Percentiles rank a stretch among this genome's conserved stretches.
Conservation (phyloP, 176 grass and related monocot species). For the Typha latifolia region DNA sequence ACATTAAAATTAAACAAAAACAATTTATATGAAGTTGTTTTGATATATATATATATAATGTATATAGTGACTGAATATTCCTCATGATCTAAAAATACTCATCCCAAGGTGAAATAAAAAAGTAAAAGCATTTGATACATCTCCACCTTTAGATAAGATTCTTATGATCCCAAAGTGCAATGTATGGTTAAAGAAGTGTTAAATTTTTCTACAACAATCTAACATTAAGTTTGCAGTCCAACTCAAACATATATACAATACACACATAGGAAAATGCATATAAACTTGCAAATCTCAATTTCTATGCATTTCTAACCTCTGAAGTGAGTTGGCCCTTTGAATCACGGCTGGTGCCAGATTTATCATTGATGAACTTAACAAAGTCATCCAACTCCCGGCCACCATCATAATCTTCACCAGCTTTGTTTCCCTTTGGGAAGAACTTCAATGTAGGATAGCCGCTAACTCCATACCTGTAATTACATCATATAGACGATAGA, state of each 20-base stretch:
- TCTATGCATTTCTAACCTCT: constrained; percentile 34
- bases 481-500: constrained; percentile 1
- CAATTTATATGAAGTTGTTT: neutral
- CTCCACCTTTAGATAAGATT: too few relatives aligned
- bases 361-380: constrained; percentile 93
- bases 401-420: constrained; percentile 88
- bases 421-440: constrained; percentile 91
- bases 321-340: constrained; percentile 76
- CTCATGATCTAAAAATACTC: too few relatives aligned
- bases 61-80: too few relatives aligned
- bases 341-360: constrained; percentile 69
- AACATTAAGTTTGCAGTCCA: too few relatives aligned
- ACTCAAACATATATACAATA: neutral
- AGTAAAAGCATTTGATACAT: too few relatives aligned
- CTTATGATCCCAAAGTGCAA: too few relatives aligned
- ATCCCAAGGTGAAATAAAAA: too few relatives aligned
- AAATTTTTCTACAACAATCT: too few relatives aligned
- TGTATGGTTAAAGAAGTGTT: too few relatives aligned
- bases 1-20: neutral
- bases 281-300: neutral
- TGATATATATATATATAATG: too few relatives aligned
- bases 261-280: constrained; percentile 10
- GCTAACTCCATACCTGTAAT: constrained; percentile 77
- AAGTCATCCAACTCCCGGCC: constrained; percentile 85
- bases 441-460: constrained; percentile 92